A percentile compares a stretch with the other conserved stretches of the same genome.
Evolutionary conservation across 495 filamentous ascomycete species (phyloP).

Genomic region (Talaromyces thailandensis): DNA sequence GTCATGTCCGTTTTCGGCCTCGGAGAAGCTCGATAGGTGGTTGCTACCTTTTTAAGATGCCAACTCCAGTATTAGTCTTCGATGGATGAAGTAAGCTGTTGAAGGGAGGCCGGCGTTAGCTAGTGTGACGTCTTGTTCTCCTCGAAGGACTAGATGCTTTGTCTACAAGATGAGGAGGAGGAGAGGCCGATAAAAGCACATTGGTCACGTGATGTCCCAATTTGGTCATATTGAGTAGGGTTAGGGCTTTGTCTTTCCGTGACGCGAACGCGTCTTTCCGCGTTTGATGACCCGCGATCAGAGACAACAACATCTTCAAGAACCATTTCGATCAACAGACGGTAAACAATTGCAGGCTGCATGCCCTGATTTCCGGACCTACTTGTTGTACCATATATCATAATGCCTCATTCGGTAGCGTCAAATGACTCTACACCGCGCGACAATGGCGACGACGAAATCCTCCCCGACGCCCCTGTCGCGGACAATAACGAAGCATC

Average conservation of each 20-base stretch:
- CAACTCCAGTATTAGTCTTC: not conserved
- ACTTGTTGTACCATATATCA: slow-evolving; percentile 6
- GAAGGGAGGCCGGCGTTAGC: not conserved
- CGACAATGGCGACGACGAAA: slow-evolving; percentile 25
- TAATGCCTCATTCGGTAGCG: slow-evolving; percentile 47
- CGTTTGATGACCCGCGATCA: not conserved
- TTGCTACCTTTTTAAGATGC: not conserved
- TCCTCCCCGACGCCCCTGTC: slow-evolving; percentile 31
- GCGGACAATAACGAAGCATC: slow-evolving; percentile 13
- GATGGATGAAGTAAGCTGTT: not conserved
- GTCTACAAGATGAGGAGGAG: not conserved
- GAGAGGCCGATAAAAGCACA: not conserved
- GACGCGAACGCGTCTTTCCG: slow-evolving; percentile 7
- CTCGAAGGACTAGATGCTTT: not conserved
- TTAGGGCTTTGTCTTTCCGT: slow-evolving; percentile 12
- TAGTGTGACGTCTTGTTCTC: not conserved
- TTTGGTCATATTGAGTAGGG: slow-evolving; percentile 5
- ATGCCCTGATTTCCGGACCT: not conserved
- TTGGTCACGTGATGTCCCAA: slow-evolving; percentile 5
- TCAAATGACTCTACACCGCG: slow-evolving; percentile 19
- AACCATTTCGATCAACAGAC: not conserved
- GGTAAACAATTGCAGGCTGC: slow-evolving; percentile 6
- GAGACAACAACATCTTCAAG: not conserved
- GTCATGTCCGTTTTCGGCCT: slow-evolving; percentile 16
- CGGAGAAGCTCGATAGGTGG: not conserved